Conservation (phyloP, 2,329 filamentous ascomycete genomes). For the Diaporthe caulivora region DNA sequence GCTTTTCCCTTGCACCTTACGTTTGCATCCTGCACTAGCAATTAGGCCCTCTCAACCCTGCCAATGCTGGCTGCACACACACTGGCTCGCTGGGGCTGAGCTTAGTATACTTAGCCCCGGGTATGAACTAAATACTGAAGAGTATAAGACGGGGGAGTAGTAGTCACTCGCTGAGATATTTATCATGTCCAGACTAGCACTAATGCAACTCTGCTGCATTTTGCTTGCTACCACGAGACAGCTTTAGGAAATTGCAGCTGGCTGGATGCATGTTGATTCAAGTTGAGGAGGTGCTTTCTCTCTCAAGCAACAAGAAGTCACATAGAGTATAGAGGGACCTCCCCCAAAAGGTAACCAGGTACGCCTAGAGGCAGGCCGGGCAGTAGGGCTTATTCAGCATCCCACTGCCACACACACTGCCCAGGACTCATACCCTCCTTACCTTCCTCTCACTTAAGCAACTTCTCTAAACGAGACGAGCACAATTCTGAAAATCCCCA, state of each 20-base stretch:
- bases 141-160: neutral
- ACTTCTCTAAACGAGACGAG: neutral
- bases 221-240: neutral
- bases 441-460: too few relatives aligned
- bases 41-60: conserved; percentile 1
- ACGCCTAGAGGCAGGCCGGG: too few relatives aligned
- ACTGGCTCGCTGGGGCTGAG: conserved; percentile 14
- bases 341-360: too few relatives aligned
- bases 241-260: too few relatives aligned
- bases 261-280: too few relatives aligned
- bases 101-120: neutral
- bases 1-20: conserved; percentile 26
- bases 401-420: too few relatives aligned
- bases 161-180: neutral
- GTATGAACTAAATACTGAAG: neutral
- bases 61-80: neutral
- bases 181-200: neutral
- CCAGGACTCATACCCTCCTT: too few relatives aligned
- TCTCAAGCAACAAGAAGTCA: too few relatives aligned
- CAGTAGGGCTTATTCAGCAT: too few relatives aligned
- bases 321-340: too few relatives aligned
- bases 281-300: too few relatives aligned
- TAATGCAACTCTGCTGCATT: neutral
- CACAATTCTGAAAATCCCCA: neutral
- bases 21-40: conserved; percentile 19